A percentile compares a stretch with the other conserved stretches of the same genome.
Evolutionary conservation across 2,329 filamentous ascomycete species (phyloP).

Genomic region (Colletotrichum graminicola): DNA sequence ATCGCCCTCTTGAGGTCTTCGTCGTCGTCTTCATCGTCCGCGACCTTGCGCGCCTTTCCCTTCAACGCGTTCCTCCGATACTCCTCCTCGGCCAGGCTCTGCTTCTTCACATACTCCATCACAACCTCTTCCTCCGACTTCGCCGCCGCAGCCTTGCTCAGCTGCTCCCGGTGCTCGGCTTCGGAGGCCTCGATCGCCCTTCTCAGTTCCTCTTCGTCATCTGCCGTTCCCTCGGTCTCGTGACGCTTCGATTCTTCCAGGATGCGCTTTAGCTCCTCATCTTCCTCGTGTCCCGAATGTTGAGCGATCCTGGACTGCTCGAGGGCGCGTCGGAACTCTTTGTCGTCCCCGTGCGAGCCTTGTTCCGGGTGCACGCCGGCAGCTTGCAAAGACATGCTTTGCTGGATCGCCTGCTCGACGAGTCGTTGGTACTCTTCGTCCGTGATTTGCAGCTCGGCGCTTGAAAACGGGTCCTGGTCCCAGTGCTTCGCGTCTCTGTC

Average conservation of each 20-base stretch:
- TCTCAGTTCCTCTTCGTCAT: slow-evolving; percentile 59
- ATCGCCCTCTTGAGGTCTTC: slow-evolving; percentile 69
- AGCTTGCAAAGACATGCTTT: slow-evolving; percentile 57
- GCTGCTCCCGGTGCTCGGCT: slow-evolving; percentile 58
- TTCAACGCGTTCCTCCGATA: slow-evolving; percentile 53
- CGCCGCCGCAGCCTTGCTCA: slow-evolving; percentile 56
- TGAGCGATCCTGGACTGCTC: slow-evolving; percentile 51
- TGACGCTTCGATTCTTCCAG: slow-evolving; percentile 56
- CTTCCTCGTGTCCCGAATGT: slow-evolving; percentile 44
- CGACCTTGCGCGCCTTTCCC: slow-evolving; percentile 50
- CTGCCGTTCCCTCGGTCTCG: slow-evolving; percentile 44
- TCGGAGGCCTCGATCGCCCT: slow-evolving; percentile 63
- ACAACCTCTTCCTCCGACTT: slow-evolving; percentile 78
- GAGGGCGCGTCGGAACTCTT: slow-evolving; percentile 56
- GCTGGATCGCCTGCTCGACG: slow-evolving; percentile 67
- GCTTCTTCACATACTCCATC: slow-evolving; percentile 81
- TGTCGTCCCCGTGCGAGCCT: slow-evolving; percentile 49
- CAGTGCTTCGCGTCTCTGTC: slow-evolving; percentile 38
- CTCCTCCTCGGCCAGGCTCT: slow-evolving; percentile 78
- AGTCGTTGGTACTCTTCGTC: slow-evolving; percentile 70
- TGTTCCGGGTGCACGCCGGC: slow-evolving; percentile 44
- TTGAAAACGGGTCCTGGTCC: slow-evolving; percentile 34
- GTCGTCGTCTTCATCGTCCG: slow-evolving; percentile 57
- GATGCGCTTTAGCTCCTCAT: slow-evolving; percentile 55
- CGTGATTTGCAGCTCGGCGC: slow-evolving; percentile 57